Conservation (phyloP, 2,329 filamentous ascomycete species). For the Teratosphaeria pseudoeucalypti region DNA sequence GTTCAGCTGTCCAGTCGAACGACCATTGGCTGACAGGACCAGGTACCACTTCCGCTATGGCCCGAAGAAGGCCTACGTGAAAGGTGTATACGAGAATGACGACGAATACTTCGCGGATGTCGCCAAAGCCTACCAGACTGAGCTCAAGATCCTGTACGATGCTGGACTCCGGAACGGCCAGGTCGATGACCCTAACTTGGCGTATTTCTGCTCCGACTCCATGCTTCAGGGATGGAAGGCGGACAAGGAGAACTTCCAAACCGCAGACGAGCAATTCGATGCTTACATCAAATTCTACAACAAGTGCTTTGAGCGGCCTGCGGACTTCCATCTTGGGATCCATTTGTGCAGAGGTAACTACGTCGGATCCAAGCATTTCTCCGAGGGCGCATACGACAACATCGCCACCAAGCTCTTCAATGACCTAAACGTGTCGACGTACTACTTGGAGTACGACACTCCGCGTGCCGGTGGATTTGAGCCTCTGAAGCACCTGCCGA, state of each 20-base stretch:
- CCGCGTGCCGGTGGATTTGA: constrained; percentile 38
- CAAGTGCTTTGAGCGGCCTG: constrained; percentile 49
- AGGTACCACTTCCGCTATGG: constrained; percentile 32
- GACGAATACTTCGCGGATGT: constrained; percentile 39
- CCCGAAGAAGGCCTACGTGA: constrained; percentile 36
- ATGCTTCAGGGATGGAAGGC: constrained; percentile 62
- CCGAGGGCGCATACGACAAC: constrained; percentile 37
- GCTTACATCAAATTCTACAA: constrained; percentile 71
- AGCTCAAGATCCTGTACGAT: constrained; percentile 35
- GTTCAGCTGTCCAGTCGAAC: neutral
- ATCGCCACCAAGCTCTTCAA: constrained; percentile 30
- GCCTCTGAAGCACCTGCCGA: constrained; percentile 34
- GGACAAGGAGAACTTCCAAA: constrained; percentile 56
- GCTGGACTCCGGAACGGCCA: constrained; percentile 38
- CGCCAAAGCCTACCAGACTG: constrained; percentile 36
- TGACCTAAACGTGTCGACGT: constrained; percentile 23
- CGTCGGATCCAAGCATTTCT: constrained; percentile 36
- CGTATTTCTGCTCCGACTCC: constrained; percentile 60
- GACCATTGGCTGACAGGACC: neutral
- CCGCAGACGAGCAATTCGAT: constrained; percentile 60
- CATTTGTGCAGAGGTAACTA: constrained; percentile 57
- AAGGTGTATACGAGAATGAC: constrained; percentile 35
- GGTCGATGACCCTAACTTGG: constrained; percentile 39
- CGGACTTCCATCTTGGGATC: constrained; percentile 67
- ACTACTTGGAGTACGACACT: constrained; percentile 35